Evolutionary conservation across 805 yeast species (phyloP).

Genomic region (Wickerhamomyces xylosicus): DNA sequence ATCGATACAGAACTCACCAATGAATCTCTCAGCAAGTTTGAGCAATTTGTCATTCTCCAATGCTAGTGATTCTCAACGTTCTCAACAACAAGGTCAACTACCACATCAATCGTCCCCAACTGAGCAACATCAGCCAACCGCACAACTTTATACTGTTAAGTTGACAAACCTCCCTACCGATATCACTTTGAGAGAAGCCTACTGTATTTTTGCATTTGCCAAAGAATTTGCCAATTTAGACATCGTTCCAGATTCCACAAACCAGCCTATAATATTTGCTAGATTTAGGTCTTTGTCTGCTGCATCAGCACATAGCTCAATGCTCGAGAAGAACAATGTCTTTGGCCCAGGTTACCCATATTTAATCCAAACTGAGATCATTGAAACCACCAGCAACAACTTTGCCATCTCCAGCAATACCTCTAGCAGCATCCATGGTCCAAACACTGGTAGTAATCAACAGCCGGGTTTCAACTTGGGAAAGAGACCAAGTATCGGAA

Average conservation of each 20-base stretch:
- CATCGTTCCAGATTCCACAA: slow-evolving; percentile 25
- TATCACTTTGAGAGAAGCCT: slow-evolving; percentile 55
- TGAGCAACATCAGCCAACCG: slow-evolving; percentile 1
- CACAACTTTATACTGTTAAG: slow-evolving; percentile 22
- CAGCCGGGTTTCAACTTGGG: slow-evolving; percentile 11
- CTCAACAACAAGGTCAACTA: neutral
- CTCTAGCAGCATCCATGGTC: no score
- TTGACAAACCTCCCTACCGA: slow-evolving; percentile 55
- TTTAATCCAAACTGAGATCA: slow-evolving; percentile 30
- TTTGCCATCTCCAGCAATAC: neutral
- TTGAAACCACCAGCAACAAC: slow-evolving; percentile 18
- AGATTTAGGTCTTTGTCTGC: slow-evolving; percentile 32
- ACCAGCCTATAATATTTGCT: slow-evolving; percentile 30
- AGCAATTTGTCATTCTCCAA: slow-evolving; percentile 10
- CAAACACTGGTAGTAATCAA: no score
- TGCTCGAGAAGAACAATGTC: slow-evolving; percentile 30
- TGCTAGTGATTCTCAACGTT: neutral
- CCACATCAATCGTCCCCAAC: slow-evolving; percentile 3
- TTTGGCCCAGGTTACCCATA: slow-evolving; percentile 39
- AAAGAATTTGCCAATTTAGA: slow-evolving; percentile 47
- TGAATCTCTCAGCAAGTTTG: slow-evolving; percentile 11
- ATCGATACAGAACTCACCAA: slow-evolving; percentile 16
- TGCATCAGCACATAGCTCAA: slow-evolving; percentile 32
- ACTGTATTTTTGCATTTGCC: slow-evolving; percentile 60
- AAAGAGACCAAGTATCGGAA: slow-evolving; percentile 44